A percentile compares a stretch with the other conserved stretches of the same genome.
Conservation (phyloP, 1,284 basidiomycete genomes). For the Leccinum pachyderme region DNA sequence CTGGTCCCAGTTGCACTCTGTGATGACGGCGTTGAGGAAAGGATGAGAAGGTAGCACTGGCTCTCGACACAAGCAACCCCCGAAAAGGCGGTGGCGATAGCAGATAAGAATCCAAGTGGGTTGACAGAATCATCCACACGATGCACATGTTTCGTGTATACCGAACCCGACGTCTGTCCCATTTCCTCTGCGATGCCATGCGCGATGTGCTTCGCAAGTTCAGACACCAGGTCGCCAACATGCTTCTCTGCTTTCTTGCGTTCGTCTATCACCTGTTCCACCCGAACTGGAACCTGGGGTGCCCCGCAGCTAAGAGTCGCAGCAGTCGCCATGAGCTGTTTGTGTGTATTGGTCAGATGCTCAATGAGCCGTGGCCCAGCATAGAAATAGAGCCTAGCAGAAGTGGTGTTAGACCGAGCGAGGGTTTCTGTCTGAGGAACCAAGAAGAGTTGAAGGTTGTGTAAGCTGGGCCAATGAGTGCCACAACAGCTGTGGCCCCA, state of each 20-base stretch:
- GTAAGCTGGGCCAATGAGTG: conserved; percentile 74
- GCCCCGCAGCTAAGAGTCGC: conserved; percentile 65
- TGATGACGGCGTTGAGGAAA: conserved; percentile 59
- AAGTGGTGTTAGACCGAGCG: conserved; percentile 55
- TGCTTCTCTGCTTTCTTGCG: conserved; percentile 61
- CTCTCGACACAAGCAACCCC: conserved; percentile 31
- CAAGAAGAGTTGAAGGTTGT: conserved; percentile 71
- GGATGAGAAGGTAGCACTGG: conserved; percentile 52
- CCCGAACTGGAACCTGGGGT: conserved; percentile 63
- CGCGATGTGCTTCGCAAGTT: conserved; percentile 64
- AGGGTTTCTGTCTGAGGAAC: conserved; percentile 63
- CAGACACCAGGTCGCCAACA: conserved; percentile 61
- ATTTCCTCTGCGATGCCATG: conserved; percentile 41
- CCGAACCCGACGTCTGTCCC: conserved; percentile 17
- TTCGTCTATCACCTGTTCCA: conserved; percentile 66
- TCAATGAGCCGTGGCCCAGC: conserved; percentile 73
- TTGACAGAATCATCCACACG: conserved; percentile 62
- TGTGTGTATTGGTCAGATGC: conserved; percentile 57
- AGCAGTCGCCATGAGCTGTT: conserved; percentile 53
- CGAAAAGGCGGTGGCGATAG: conserved; percentile 52
- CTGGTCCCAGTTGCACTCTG: conserved; percentile 50
- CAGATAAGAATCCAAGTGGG: conserved; percentile 58
- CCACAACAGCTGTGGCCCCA: conserved; percentile 69
- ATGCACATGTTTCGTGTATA: conserved; percentile 50
- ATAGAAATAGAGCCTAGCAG: conserved; percentile 77